Evolutionary conservation across 352 stramenopile species (phyloP), one percentile per base, ranked within the genome.

Genomic region (Phytophthora syringae): DNA sequence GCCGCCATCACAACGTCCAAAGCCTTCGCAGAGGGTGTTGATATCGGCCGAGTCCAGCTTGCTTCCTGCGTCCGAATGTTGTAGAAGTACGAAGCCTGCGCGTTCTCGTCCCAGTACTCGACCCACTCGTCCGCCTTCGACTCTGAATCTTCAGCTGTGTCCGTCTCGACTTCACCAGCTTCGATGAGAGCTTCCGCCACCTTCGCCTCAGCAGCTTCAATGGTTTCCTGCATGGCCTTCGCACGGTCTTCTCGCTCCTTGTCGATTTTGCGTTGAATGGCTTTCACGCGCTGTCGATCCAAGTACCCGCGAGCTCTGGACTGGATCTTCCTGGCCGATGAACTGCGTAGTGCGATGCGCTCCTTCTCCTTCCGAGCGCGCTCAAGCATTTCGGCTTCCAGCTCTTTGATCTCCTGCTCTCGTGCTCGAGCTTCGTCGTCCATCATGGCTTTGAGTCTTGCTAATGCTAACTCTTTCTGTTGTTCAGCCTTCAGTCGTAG

Each of bases 81-180:
- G 80, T 92, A 97, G 64, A 89, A 97, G 60, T 97, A 97, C 36
- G 81, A 94, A 16, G 89, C 87, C 34, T 94, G 86, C 2, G 86
- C 86, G 45, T 87, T 96, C 34, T 97, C 89, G 64, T 97, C 89
- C 89, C 88, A 96, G 66, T 95, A 96, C 60, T 97, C 86, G 59
- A 95, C 84, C 89, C 89, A 97, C 43, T 96, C 84, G 6, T 90
- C 84, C 7, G 72, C 53, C 21, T 60, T 79, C 4, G 48, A 39
- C 11, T 48, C 45, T 3, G 27, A 55, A n/a, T 2, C 49, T 11
- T 67, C 65, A 24, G 24, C 58, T 22, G 48, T 60, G 7, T 27
- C 53, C 10, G 49, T 48, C 7, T 32, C 64, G 2, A n/a, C 32
- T n/a, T 79, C 52, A 6, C 52, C 61, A 22, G 36, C 60, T 40